These are phyloP conservation scores for Fusarium foetens DNA, from an alignment of 2,329 filamentous ascomycete genomes.

Conservation along the genomic window DNA sequence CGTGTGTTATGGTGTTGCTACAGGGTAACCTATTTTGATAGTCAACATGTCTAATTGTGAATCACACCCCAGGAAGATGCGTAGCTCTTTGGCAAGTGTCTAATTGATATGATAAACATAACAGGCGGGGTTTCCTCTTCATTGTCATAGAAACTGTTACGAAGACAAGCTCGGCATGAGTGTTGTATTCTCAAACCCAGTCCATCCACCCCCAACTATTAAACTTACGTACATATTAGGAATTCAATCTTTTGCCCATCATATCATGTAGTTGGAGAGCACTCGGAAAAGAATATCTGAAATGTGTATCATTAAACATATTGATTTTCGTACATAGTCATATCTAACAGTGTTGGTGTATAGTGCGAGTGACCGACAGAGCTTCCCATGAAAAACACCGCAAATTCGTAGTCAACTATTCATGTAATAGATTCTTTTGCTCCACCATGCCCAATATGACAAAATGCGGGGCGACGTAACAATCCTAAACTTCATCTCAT, in stretches of 20 bases:
- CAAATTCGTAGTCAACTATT: conserved; percentile 15
- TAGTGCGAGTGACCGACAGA: not conserved
- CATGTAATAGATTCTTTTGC: conserved; percentile 16
- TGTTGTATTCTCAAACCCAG: not conserved
- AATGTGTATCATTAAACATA: conserved; percentile 24
- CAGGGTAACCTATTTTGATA: conserved; percentile 1
- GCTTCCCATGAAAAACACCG: conserved; percentile 3
- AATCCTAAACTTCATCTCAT: conserved; percentile 3
- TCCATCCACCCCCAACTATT: not conserved
- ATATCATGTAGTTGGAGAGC: no score
- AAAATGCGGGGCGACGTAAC: conserved; percentile 6
- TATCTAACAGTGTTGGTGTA: conserved; percentile 9
- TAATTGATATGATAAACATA: not conserved
- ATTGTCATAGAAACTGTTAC: not conserved
- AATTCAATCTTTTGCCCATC: not conserved
- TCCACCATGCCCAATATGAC: conserved; percentile 12
- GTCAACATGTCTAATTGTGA: not conserved
- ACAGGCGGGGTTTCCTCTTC: not conserved
- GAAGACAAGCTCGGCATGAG: not conserved
- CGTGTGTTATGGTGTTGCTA: not conserved
- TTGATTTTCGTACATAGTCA: conserved; percentile 23
- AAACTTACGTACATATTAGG: not conserved
- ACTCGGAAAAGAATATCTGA: not conserved
- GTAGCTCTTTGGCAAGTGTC: not conserved
- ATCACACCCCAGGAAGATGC: not conserved